Evolutionary conservation across 768 basidiomycete species (phyloP).

Genomic region (Tricholoma saponaceum): DNA sequence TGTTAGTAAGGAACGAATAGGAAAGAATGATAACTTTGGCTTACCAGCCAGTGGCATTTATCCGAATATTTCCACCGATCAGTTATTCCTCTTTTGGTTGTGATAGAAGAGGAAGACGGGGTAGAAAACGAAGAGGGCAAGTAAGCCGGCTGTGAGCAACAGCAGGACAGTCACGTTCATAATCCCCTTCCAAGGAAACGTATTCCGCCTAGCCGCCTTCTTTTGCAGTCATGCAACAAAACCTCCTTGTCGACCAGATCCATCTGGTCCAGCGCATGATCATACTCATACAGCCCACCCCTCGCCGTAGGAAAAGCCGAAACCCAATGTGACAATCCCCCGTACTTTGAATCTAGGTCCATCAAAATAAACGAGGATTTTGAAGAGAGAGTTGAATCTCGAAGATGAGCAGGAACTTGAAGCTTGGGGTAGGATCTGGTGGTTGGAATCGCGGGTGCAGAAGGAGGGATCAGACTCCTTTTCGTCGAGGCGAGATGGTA

Average conservation of each 20-base stretch:
- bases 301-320: conserved; percentile 18
- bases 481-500: conserved; percentile 20
- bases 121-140: conserved; percentile 78
- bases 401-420: background rate
- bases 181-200: conserved; percentile 44
- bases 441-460: conserved; percentile 1
- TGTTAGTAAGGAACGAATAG: conserved; percentile 9
- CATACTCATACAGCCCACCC: conserved; percentile 61
- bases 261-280: conserved; percentile 53
- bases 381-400: conserved; percentile 1
- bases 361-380: conserved; percentile 13
- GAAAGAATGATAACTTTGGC: conserved; percentile 2
- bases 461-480: background rate
- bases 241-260: conserved; percentile 69
- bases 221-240: conserved; percentile 53
- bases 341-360: conserved; percentile 13
- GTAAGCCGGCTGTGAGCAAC: conserved; percentile 53
- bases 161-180: conserved; percentile 69
- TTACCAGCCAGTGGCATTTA: conserved; percentile 48
- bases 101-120: conserved; percentile 59
- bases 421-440: conserved; percentile 13
- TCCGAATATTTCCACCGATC: conserved; percentile 59
- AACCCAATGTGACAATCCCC: conserved; percentile 1
- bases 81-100: conserved; percentile 30
- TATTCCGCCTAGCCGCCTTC: conserved; percentile 23